Evolutionary conservation across 1,284 basidiomycete genomes (phyloP).

Genomic region (Thecaphora thlaspeos): DNA sequence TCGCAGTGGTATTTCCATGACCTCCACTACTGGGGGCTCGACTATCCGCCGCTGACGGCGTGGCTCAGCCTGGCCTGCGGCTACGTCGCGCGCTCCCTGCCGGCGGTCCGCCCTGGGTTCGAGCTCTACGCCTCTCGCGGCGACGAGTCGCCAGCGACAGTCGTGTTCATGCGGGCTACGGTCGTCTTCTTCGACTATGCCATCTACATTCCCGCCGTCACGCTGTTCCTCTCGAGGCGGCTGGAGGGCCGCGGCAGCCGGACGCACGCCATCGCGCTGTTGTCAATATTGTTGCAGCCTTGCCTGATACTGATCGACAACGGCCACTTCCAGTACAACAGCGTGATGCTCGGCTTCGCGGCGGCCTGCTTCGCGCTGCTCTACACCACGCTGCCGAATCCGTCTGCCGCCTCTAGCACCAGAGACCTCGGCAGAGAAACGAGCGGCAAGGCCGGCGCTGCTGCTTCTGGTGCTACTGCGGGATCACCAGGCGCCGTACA

Average conservation of each 20-base stretch:
- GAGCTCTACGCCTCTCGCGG: conserved; percentile 74
- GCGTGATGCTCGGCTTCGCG: conserved; percentile 55
- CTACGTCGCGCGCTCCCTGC: conserved; percentile 20
- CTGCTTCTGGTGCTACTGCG: no score
- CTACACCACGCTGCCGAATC: conserved; percentile 49
- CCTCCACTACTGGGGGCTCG: conserved; percentile 81
- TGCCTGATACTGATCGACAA: conserved; percentile 80
- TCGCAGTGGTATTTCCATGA: conserved; percentile 83
- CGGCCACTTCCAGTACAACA: conserved; percentile 76
- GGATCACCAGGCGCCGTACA: not conserved
- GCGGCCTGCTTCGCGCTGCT: conserved; percentile 45
- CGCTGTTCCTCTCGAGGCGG: conserved; percentile 40
- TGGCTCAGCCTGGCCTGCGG: conserved; percentile 54
- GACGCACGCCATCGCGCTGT: conserved; percentile 43
- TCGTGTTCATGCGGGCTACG: conserved; percentile 75
- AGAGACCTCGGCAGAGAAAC: not conserved
- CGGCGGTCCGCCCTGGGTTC: conserved; percentile 59
- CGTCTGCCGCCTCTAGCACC: conserved; percentile 13
- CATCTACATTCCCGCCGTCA: conserved; percentile 71
- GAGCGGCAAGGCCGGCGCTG: no score
- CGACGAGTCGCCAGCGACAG: conserved; percentile 64
- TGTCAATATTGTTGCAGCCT: conserved; percentile 75
- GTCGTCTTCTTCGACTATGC: conserved; percentile 72
- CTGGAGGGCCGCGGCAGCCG: conserved; percentile 46
- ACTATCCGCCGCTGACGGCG: conserved; percentile 82